Percentiles rank a stretch among this genome's conserved stretches.
Conservation (phyloP, 2,329 filamentous ascomycete genomes). For the Xylariales sp. region DNA sequence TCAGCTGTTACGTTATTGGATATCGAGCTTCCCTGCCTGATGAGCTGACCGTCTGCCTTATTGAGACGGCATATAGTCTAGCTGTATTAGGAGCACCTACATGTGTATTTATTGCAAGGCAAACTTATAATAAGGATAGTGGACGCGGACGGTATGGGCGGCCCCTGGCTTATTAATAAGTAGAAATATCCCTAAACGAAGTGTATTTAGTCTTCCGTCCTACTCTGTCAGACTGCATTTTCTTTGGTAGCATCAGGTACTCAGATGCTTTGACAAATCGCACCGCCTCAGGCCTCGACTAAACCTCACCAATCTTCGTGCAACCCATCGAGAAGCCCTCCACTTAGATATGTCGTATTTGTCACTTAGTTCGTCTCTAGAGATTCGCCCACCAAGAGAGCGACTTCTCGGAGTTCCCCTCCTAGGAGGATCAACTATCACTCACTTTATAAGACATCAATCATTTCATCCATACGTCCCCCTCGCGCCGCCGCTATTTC, state of each 20-base stretch:
- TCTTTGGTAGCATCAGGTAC: not conserved
- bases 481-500: not conserved
- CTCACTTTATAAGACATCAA: not conserved
- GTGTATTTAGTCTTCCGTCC: not conserved
- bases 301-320: not conserved
- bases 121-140: not conserved
- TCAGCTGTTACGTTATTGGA: not conserved
- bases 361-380: not conserved
- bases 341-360: slow-evolving; percentile 3
- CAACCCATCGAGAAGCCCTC: not conserved
- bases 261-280: not conserved
- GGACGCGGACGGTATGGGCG: not conserved
- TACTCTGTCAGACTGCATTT: not conserved
- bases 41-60: slow-evolving; percentile 2
- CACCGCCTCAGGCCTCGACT: not conserved
- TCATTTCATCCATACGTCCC: not conserved
- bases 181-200: not conserved
- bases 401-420: not conserved
- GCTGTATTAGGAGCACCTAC: not conserved
- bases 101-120: not conserved
- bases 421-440: not conserved
- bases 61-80: not conserved
- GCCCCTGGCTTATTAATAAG: not conserved
- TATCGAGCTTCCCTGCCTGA: not conserved
- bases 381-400: not conserved